Conservation (phyloP, 495 filamentous ascomycete species). For the Aspergillus ostianus region DNA sequence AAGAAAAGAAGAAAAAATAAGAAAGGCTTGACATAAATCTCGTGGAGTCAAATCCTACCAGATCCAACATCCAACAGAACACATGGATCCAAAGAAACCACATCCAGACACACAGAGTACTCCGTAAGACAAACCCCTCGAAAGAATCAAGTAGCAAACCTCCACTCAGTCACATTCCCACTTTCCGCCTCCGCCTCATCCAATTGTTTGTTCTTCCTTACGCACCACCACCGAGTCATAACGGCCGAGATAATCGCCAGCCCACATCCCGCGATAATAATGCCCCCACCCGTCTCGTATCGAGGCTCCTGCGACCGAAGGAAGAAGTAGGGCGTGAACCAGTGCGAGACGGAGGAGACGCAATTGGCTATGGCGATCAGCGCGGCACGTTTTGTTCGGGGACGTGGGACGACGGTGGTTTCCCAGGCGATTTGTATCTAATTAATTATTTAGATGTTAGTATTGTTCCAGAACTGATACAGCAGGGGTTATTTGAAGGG, state of each 20-base stretch:
- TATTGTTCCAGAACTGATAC: background rate
- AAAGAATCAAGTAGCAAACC: slow-evolving; percentile 12
- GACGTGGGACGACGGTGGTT: slow-evolving; percentile 13
- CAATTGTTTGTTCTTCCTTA: slow-evolving; percentile 11
- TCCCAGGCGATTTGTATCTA: slow-evolving; percentile 19
- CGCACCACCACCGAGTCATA: slow-evolving; percentile 9
- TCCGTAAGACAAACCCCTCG: no score
- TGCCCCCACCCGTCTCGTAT: slow-evolving; percentile 13
- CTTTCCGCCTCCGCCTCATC: slow-evolving; percentile 6
- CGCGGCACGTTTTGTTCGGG: slow-evolving; percentile 13
- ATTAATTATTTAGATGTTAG: background rate
- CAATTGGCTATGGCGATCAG: slow-evolving; percentile 16
- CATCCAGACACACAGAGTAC: background rate
- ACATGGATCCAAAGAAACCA: background rate
- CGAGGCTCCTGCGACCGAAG: slow-evolving; percentile 13
- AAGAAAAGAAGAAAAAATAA: no score
- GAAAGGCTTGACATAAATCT: no score
- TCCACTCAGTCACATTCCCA: slow-evolving; percentile 12
- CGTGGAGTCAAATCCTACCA: no score
- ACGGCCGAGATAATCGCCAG: slow-evolving; percentile 7
- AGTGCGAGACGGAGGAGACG: slow-evolving; percentile 15
- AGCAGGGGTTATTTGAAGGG: background rate
- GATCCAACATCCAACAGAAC: background rate
- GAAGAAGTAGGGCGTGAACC: slow-evolving; percentile 17
- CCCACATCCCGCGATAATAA: slow-evolving; percentile 14